Percentiles rank a stretch among this genome's conserved stretches.
Evolutionary conservation across 202 grass and related monocot genomes (phyloP).

Genomic region (Eragrostis tef): DNA sequence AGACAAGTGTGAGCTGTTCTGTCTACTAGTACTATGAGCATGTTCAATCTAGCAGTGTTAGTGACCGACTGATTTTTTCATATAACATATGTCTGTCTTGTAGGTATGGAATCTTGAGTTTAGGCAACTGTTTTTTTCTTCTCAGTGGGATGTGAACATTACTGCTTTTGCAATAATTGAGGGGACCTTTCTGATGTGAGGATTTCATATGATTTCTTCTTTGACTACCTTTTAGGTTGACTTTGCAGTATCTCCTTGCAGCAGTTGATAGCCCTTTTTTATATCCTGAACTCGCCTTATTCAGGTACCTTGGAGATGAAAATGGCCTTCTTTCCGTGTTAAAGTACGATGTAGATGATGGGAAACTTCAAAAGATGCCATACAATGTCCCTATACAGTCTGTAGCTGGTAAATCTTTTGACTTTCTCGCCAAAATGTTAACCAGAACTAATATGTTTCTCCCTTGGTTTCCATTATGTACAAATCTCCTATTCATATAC

Average conservation of each 20-base stretch:
- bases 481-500: neutral
- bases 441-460: slow-evolving; percentile 18
- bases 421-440: slow-evolving; percentile 4
- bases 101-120: slow-evolving; percentile 98
- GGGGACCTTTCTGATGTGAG: slow-evolving; percentile 79
- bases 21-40: slow-evolving; percentile 10
- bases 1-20: slow-evolving; percentile 9
- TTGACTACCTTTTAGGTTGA: neutral
- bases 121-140: slow-evolving; percentile 74
- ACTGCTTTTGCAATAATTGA: slow-evolving; percentile 92
- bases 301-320: slow-evolving; percentile 97
- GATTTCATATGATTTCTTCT: slow-evolving; percentile 12
- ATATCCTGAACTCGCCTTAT: slow-evolving; percentile 35
- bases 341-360: slow-evolving; percentile 81
- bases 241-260: slow-evolving; percentile 8
- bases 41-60: neutral
- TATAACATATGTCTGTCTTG: slow-evolving; percentile 20
- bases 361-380: slow-evolving; percentile 80
- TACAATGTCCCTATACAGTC: slow-evolving; percentile 69
- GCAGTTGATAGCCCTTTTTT: slow-evolving; percentile 13
- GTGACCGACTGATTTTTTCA: slow-evolving; percentile 13
- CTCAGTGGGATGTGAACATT: slow-evolving; percentile 76
- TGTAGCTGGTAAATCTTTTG: slow-evolving; percentile 54
- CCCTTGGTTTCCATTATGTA: slow-evolving; percentile 28
- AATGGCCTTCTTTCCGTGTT: slow-evolving; percentile 86